A percentile compares a stretch with the other conserved stretches of the same genome.
Evolutionary conservation across 192 early-diverging fungal species (phyloP).

Genomic region (Geranomyces michiganensis): DNA sequence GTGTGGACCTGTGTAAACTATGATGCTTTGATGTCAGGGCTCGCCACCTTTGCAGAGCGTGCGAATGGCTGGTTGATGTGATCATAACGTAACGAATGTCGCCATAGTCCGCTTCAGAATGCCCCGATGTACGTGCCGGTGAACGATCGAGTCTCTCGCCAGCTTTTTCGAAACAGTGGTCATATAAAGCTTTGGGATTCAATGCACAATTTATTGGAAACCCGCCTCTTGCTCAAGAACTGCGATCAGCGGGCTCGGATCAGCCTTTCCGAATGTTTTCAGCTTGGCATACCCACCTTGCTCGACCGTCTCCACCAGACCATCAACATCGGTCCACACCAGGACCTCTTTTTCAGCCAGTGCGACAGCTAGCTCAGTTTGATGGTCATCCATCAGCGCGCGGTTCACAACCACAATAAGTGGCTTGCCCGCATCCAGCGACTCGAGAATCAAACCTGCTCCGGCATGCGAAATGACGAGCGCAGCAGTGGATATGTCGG

Average conservation of each 20-base stretch:
- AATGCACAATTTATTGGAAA: too few relatives aligned
- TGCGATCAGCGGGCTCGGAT: neutral
- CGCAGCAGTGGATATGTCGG: constrained; percentile 65
- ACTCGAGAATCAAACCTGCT: constrained; percentile 84
- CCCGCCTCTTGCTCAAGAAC: constrained; percentile 24
- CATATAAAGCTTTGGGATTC: too few relatives aligned
- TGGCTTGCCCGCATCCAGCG: constrained; percentile 59
- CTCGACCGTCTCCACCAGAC: constrained; percentile 4
- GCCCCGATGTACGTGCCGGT: too few relatives aligned
- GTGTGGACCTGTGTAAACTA: too few relatives aligned
- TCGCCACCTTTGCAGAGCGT: too few relatives aligned
- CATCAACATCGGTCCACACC: constrained; percentile 36
- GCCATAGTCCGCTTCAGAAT: too few relatives aligned
- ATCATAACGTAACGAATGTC: too few relatives aligned
- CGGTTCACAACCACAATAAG: constrained; percentile 76
- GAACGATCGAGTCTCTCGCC: too few relatives aligned
- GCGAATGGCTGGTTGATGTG: too few relatives aligned
- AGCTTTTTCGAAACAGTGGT: too few relatives aligned
- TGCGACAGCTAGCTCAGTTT: constrained; percentile 76
- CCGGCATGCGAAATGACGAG: constrained; percentile 87
- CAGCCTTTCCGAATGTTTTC: constrained; percentile 10
- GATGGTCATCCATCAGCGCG: constrained; percentile 84
- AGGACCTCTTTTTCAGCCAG: constrained; percentile 62
- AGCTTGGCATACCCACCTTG: constrained; percentile 2
- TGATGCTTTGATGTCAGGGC: too few relatives aligned